These are phyloP conservation scores for Mortierella sp. DNA, from an alignment of 371 early-diverging fungal species.

Conservation along the genomic window DNA sequence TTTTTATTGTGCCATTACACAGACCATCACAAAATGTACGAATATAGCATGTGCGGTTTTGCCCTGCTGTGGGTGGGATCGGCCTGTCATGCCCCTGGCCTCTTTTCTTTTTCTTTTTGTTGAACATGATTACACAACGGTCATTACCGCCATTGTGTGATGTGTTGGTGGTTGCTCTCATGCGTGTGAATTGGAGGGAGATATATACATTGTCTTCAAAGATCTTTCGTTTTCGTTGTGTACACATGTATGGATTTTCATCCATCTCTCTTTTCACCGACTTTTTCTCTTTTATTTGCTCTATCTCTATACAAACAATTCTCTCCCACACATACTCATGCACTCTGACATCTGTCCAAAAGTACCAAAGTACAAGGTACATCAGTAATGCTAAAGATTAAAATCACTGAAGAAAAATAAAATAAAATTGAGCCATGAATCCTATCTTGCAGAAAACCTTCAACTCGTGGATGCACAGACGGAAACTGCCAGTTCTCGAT, in stretches of 20 bases:
- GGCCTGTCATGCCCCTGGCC: background rate
- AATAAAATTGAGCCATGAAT: constrained; percentile 4
- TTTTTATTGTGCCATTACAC: constrained; percentile 3
- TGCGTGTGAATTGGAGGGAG: constrained; percentile 15
- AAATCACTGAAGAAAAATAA: background rate
- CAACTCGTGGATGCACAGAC: constrained; percentile 4
- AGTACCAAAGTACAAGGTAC: background rate
- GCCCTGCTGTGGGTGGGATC: background rate
- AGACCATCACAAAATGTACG: constrained; percentile 8
- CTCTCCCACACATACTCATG: no score
- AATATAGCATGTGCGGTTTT: background rate
- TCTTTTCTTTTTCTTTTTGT: constrained; percentile 1
- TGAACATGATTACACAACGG: background rate
- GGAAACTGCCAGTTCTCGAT: background rate
- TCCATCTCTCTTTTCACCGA: background rate
- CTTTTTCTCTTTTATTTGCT: background rate
- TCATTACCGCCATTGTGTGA: background rate
- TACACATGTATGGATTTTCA: background rate
- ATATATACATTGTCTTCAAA: no score
- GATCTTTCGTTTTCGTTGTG: background rate
- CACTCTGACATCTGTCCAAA: background rate
- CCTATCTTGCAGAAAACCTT: background rate
- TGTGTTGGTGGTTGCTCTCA: background rate
- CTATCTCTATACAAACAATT: background rate
- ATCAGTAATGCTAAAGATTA: background rate